Base-by-base conservation (phyloP, 2,329 filamentous ascomycete genomes). In the Neonectria coccinea region DNA sequence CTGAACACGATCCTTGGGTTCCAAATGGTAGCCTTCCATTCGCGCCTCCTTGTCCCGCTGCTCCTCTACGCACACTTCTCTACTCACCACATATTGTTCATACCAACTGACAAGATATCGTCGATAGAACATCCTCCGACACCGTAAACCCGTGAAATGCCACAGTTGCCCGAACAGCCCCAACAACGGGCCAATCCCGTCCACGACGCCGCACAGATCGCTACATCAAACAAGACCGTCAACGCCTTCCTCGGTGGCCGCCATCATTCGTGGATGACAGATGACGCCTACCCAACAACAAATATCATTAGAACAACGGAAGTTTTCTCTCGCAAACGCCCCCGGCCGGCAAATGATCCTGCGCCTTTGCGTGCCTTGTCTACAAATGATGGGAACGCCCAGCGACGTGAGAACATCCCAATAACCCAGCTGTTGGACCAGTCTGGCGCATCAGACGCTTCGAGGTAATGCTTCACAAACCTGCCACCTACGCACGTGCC, bases 171-270 rank as follows among this genome's bases (percentile, higher is more conserved):
- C 59, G 67, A 62, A 11, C 48, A 65, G 56, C 61, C 56, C 58
- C 66, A 64, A 65, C 47, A 65, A 55, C 52, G 66, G 72, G 66
- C 68, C 55, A 59, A 48, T 56, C 52, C 59, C 52, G 36, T 48
- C n/a, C 53, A 61, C 33, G 64, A 68, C 52, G 48, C 68, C 55
- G 64, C 55, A 42, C 77, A 79, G 64, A 74, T 82, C 62, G 77
- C 78, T 27, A 76, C 76, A 25, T 79, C 79, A 5, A 83, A 83
- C 69, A 76, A 78, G 50, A 83, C 82, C 1, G 56, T 81, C 56
- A 79, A 81, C 62, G 65, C 75, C 27, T 80, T 81, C 66, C 70
- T 82, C 22, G 78, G 79, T 44, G 74, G 76, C 52, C 77, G 75
- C 47, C 75, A 74, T 61, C 79, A 47, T 25, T 60, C 73, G 50